Evolutionary conservation across 2,329 filamentous ascomycete genomes (phyloP), one percentile per base, ranked within the genome.

Genomic region (Penicillium decumbens): DNA sequence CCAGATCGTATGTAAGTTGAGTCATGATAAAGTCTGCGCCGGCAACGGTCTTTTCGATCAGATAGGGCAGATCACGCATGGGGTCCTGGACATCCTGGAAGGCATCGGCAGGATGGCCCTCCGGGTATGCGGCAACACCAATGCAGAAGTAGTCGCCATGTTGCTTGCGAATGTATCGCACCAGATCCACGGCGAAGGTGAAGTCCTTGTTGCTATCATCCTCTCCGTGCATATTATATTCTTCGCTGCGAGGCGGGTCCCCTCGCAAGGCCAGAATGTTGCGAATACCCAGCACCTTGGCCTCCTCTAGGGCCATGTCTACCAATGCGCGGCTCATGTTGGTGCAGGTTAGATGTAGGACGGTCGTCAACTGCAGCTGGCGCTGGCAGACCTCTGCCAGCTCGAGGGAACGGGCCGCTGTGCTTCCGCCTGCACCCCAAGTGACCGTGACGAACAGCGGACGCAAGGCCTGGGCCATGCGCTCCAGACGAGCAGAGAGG

Each of bases 21-120:
- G 93, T 97, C 89, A 98, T 95, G 71, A 98, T 87, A 66, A 98
- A 98, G 72, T 97, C 91, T 43, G 91, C 93, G 1, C 93, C 93
- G 3, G 93, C 93, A 60, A 85, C 78, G 0, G 86, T 87, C 78
- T 98, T 98, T 59, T 95, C 90, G 9, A 95, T 82, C 46, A 98
- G 77, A 63, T 87, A 95, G 0, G 91, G 88, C 51, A 98, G 73
- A 71, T 98, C 93, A 45, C 75, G 73, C 47, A 70, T 67, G 0
- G 80, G 76, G 58, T 80, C 78, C 65, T 86, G 83, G 55, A 87
- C 80, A 63, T 95, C 88, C 1, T 92, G 92, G 69, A 95, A 86
- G 53, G 85, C 89, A 69, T 95, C 89, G 65, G 95, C 90, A 5
- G 90, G 86, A 68, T 97, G 93, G 6, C 93, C 93, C 70, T 98